Evolutionary conservation across 2,329 filamentous ascomycete genomes (phyloP), one percentile per base, ranked within the genome.

Genomic region (Talaromyces piceae): DNA sequence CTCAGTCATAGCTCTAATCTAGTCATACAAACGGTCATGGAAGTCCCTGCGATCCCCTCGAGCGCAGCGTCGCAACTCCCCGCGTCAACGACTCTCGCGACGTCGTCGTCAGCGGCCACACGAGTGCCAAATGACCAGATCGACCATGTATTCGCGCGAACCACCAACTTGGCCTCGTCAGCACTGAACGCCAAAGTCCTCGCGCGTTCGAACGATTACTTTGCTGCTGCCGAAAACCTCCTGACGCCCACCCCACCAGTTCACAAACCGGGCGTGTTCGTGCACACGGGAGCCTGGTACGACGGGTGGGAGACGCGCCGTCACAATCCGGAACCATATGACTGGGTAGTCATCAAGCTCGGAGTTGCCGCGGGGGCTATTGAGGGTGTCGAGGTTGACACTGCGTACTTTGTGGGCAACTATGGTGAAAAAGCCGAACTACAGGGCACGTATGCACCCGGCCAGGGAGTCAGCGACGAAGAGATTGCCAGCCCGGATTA

Each of bases 291-390:
- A 52, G 79, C 79, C 45, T 83, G 80, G 80, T 83, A 82, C 61
- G 80, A 83, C 61, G 80, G 80, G 16, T 83, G 80, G 80, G 80
- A 84, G 57, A 83, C 80, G 4, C 71, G 80, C 5, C 72, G 80
- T 23, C 80, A 83, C 67, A 84, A 84, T 61, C 65, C 73, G 0
- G 72, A 74, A 33, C 72, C 75, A 9, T 80, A 74, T 55, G 80
- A 84, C 65, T 83, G 77, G 77, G 79, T 79, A 1, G 74, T 83
- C 5, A 72, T 83, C 53, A 72, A 77, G 41, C 72, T 83, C 0
- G 79, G 79, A n/a, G 77, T 79, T 0, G 73, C 62, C 18, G 62
- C 62, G 37, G 69, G 65, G 7, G 51, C 59, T 2, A 67, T 73
- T 30, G 61, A 68, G 25, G 72, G 70, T 16, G 61, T 75, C 3